Conservation (phyloP, 2,329 filamentous ascomycete genomes). For the Neopestalotiopsis sp. region DNA sequence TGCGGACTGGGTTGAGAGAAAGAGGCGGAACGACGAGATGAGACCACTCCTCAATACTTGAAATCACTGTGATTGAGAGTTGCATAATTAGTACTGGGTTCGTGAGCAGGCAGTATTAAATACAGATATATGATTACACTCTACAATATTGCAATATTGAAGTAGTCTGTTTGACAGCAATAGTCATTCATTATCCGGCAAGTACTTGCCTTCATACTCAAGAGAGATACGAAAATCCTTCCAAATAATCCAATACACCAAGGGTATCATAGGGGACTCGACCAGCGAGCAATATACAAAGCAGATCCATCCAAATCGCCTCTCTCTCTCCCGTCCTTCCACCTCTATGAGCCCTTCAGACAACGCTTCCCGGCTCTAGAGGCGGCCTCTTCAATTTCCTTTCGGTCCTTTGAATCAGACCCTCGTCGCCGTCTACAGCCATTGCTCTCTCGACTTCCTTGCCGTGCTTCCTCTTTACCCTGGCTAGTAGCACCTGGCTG, state of each 20-base stretch:
- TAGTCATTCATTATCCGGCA: neutral
- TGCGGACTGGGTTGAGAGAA: constrained; percentile 42
- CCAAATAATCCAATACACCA: neutral
- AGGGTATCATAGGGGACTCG: constrained; percentile 6
- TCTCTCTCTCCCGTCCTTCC: neutral
- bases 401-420: constrained; percentile 14
- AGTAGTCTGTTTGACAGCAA: neutral
- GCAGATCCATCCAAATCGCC: neutral
- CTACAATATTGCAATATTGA: neutral
- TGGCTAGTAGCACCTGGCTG: constrained; percentile 36
- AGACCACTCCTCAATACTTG: constrained; percentile 33
- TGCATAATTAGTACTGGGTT: neutral
- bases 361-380: constrained; percentile 16
- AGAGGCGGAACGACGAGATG: constrained; percentile 33
- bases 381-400: neutral
- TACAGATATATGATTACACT: neutral
- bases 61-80: neutral
- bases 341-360: neutral
- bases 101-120: neutral
- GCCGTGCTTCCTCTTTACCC: constrained; percentile 35
- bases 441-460: constrained; percentile 19
- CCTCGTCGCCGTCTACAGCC: constrained; percentile 1
- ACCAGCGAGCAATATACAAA: constrained; percentile 10
- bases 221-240: neutral
- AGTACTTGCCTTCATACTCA: neutral